Evolutionary conservation across 1,284 basidiomycete genomes (phyloP), one percentile per base, ranked within the genome.

Genomic region (Sanghuangporus baumii): DNA sequence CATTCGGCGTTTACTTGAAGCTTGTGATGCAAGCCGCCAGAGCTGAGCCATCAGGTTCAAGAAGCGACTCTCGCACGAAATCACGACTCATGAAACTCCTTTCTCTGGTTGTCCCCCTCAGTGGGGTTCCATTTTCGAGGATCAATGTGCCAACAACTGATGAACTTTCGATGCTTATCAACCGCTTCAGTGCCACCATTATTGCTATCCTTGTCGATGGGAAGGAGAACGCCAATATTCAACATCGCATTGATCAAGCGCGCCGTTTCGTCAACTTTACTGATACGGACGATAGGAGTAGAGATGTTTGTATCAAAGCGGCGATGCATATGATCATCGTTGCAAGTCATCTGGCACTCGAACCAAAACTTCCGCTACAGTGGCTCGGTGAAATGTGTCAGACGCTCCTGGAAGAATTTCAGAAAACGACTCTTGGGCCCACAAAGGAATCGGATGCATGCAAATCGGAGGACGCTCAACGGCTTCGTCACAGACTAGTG

Each of bases 1-100:
- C 91, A 5, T 96, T 91, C 72, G 83, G 87, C 18, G 73, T 93
- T 16, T 93, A 94, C 70, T 76, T 97, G 54, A 93, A 93, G 71
- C 79, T 96, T 56, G 77, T 94, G 16, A 81, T 85, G 1, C 81
- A 81, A 43, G 83, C 87, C 0, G 81, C 79, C 2, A 71, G 75
- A 31, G 75, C 78, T 58, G 66, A 72, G 20, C 63, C 61, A 55
- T 62, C 69, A 31, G 69, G 74, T 51, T 62, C 69, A 47, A 69
- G 72, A 26, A 70, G 74, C 55, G 76, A 78, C 36, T 74, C 73
- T 37, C 74, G 74, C 46, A 78, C 71, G 36, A 73, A 79, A 50
- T 77, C 80, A 18, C 81, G 82, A 58, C 75, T 89, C 47, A 89
- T 84, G 68, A 88, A 93, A 67, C 75, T 97, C 14, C 79, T 95